A percentile compares a stretch with the other conserved stretches of the same genome.
Evolutionary conservation across 1,139 yeast genomes (phyloP).

Genomic region (Blastobotrys raffinosifermentans): DNA sequence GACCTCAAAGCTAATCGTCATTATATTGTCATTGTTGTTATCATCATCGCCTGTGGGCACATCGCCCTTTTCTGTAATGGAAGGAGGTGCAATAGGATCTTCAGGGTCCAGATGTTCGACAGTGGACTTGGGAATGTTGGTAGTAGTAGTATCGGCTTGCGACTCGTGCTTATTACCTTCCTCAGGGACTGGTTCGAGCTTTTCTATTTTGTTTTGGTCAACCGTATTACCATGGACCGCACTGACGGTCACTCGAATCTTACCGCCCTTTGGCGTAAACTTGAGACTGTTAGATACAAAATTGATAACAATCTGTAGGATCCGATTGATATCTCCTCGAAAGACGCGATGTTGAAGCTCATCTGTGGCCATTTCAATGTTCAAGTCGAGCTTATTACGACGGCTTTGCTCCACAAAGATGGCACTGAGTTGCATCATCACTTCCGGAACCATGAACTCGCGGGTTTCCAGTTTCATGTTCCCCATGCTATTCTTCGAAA

Average conservation of each 20-base stretch:
- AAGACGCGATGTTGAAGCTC: conserved; percentile 43
- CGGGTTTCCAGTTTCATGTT: conserved; percentile 74
- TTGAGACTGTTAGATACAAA: conserved; percentile 84
- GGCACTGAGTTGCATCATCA: conserved; percentile 77
- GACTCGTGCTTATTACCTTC: background rate
- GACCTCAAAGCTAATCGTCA: conserved; percentile 36
- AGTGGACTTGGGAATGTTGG: background rate
- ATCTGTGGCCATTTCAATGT: conserved; percentile 40
- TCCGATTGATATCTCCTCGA: conserved; percentile 87
- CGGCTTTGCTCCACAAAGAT: conserved; percentile 81
- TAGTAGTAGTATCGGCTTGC: background rate
- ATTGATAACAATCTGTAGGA: conserved; percentile 88
- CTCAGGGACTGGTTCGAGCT: too few relatives aligned
- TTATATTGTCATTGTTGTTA: conserved; percentile 9
- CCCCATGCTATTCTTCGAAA: conserved; percentile 76
- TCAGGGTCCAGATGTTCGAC: background rate
- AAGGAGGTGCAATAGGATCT: background rate
- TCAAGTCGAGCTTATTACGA: conserved; percentile 58
- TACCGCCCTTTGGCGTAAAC: conserved; percentile 86
- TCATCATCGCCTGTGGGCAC: background rate
- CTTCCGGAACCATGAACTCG: conserved; percentile 63
- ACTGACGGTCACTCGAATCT: conserved; percentile 40
- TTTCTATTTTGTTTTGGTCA: too few relatives aligned
- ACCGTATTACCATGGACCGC: background rate
- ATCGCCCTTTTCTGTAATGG: background rate